Evolutionary conservation across 2,329 filamentous ascomycete species (phyloP), one percentile per base, ranked within the genome.

Genomic region (Fusarium bactridioides): DNA sequence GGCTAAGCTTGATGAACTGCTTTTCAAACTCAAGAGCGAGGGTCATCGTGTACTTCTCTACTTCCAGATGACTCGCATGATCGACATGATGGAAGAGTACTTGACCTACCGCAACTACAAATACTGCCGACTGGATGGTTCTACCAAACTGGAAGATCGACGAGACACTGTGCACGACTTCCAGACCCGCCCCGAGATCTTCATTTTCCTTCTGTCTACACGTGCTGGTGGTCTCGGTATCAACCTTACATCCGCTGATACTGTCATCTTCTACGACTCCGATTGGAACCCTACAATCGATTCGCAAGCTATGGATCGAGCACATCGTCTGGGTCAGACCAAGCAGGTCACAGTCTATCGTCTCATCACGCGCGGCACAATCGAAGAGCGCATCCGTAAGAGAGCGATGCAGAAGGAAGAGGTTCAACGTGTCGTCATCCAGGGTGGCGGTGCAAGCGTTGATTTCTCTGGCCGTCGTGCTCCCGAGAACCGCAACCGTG

Each of bases 11-110:
- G 96, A 99, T 80, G 87, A 93, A 74, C 86, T 99, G 23, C 88
- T 99, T 19, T 93, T 93, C 80, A 89, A 94, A 81, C 91, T 99
- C 78, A 99, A 98, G 87, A 92, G 94, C 70, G 93, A 93, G 71
- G 93, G 93, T 40, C 96, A 99, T 77, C 94, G 96, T 78, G 96
- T 99, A 27, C 86, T 99, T 60, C 86, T 99, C 25, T 99, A 99
- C 87, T 99, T 99, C 93, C 96, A 99, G 86, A 99, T 99, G 96
- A 99, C 96, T 8, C 93, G 94, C 79, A 99, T 99, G 96, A 98
- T 99, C 79, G 95, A 99, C 81, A 86, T 99, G 68, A 98, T 98
- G 93, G 96, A 99, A 82, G 96, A 99, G 83, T 99, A 98, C 77
- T 87, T 99, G 66, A 98, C 96, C 1, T 98, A 98, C 84, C 94